Evolutionary conservation across 1,139 yeast genomes (phyloP).

Genomic region (Debaryomyces singareniensis): DNA sequence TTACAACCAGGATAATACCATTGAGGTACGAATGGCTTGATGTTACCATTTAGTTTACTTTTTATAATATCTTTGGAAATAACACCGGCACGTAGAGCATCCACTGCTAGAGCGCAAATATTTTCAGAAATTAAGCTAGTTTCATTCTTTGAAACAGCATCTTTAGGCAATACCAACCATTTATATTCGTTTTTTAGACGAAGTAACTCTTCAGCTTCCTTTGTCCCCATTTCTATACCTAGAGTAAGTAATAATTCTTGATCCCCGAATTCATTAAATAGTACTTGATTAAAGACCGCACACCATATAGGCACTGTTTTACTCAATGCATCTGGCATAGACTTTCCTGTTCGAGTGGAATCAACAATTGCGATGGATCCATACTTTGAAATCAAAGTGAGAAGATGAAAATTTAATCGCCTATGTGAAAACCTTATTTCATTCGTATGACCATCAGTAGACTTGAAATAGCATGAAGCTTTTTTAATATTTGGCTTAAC

Average conservation of each 20-base stretch:
- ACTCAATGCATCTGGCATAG: conserved; percentile 79
- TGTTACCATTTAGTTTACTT: conserved; percentile 14
- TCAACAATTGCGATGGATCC: conserved; percentile 64
- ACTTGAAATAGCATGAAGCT: conserved; percentile 69
- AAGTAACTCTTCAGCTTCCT: conserved; percentile 5
- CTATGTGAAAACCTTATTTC: conserved; percentile 76
- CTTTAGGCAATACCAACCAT: conserved; percentile 45
- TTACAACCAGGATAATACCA: conserved; percentile 58
- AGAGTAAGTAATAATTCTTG: conserved; percentile 6
- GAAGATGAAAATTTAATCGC: conserved; percentile 65
- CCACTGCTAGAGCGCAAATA: conserved; percentile 47
- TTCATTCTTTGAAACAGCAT: conserved; percentile 55
- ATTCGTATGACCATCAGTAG: conserved; percentile 83
- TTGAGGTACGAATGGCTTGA: conserved; percentile 54
- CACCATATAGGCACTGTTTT: conserved; percentile 93
- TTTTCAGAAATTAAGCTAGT: conserved; percentile 41
- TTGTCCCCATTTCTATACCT: conserved; percentile 11
- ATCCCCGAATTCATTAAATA: conserved; percentile 26
- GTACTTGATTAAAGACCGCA: conserved; percentile 59
- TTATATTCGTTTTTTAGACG: conserved; percentile 8
- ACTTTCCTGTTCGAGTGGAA: conserved; percentile 78
- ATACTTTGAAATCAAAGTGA: conserved; percentile 36
- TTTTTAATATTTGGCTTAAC: conserved; percentile 34
- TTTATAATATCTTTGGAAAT: conserved; percentile 25
- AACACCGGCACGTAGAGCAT: conserved; percentile 30